Percentiles rank a stretch among this genome's conserved stretches.
These are phyloP conservation scores for Suillus subalutaceus DNA, from an alignment of 768 basidiomycete genomes.

Conservation along the genomic window DNA sequence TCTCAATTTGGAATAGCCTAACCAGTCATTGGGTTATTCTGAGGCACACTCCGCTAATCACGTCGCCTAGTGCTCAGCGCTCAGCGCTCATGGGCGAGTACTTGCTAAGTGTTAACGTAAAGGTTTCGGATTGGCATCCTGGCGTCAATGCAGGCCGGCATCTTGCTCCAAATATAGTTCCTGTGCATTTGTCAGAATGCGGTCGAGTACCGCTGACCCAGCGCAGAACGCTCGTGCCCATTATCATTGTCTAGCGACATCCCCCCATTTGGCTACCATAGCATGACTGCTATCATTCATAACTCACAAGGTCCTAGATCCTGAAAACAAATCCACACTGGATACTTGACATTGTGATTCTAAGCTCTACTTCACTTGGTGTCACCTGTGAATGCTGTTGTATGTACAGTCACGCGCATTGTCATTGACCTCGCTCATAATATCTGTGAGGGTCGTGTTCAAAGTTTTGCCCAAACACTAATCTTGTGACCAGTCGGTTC, in stretches of 20 bases:
- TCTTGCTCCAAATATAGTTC: background rate
- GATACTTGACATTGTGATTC: background rate
- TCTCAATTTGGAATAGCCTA: background rate
- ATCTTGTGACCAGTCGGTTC: background rate
- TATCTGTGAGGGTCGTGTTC: background rate
- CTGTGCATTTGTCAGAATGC: background rate
- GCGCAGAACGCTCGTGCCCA: background rate
- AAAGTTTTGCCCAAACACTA: background rate
- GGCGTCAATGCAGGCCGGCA: constrained; percentile 3
- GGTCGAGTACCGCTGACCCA: background rate
- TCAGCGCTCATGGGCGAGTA: background rate
- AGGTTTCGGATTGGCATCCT: background rate
- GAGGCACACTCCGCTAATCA: background rate
- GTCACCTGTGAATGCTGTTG: background rate
- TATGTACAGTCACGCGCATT: background rate
- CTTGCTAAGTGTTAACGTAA: background rate
- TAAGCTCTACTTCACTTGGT: background rate
- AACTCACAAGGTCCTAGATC: background rate
- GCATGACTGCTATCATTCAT: background rate
- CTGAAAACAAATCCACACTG: background rate
- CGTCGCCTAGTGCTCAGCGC: background rate
- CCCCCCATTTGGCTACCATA: background rate
- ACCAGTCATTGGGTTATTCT: background rate
- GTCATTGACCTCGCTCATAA: background rate
- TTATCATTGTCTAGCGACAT: background rate